These are phyloP conservation scores for Mallotus repandus DNA, from an alignment of 441 rosid genomes.

Conservation along the genomic window DNA sequence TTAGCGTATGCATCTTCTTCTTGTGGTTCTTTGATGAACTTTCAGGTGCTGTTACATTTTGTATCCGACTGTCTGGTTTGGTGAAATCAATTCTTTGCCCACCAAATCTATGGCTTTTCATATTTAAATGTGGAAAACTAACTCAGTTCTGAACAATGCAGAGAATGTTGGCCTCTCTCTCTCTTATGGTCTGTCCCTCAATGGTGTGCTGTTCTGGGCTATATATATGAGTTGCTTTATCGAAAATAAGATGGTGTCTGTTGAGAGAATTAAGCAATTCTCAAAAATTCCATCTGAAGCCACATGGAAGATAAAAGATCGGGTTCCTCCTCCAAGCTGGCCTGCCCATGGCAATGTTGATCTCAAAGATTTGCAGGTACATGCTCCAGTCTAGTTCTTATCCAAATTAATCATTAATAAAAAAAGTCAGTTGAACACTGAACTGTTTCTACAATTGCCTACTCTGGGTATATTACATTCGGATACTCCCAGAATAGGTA, in stretches of 20 bases:
- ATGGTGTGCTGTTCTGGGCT: conserved; percentile 74
- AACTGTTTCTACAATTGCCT: too few relatives aligned
- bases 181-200: conserved; percentile 87
- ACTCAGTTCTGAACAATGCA: conserved; percentile 29
- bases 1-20: too few relatives aligned
- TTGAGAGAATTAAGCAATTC: conserved; percentile 88
- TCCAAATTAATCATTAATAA: background rate
- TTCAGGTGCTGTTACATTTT: too few relatives aligned
- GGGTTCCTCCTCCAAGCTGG: conserved; percentile 73
- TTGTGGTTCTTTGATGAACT: too few relatives aligned
- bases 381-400: conserved; percentile 1
- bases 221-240: conserved; percentile 80
- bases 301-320: conserved; percentile 63
- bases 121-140: background rate
- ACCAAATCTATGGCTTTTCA: background rate
- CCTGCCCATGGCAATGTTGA: conserved; percentile 69
- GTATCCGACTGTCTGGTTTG: too few relatives aligned
- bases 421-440: background rate
- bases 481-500: too few relatives aligned
- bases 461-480: too few relatives aligned
- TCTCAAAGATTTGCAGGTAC: conserved; percentile 73
- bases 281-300: conserved; percentile 78
- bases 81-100: too few relatives aligned
- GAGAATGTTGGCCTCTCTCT: conserved; percentile 91
- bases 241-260: conserved; percentile 91